Evolutionary conservation across 306 rosid species (phyloP).

Genomic region (Sicyos edulis): DNA sequence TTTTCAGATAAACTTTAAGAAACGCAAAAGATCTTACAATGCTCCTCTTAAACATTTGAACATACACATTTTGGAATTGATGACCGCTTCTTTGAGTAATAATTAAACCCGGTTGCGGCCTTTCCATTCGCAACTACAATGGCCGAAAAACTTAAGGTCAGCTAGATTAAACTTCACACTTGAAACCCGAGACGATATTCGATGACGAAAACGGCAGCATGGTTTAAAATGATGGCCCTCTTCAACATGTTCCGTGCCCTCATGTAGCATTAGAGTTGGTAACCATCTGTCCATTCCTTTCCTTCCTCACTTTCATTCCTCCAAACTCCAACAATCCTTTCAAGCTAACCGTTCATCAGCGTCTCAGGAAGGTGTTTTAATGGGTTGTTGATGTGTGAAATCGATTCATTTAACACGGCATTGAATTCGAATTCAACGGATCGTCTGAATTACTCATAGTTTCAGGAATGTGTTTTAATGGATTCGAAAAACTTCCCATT

Average conservation of each 20-base stretch:
- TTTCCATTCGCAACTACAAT: neutral
- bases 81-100: neutral
- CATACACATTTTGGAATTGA: neutral
- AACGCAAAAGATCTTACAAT: neutral
- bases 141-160: neutral
- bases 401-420: conserved; percentile 6
- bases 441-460: conserved; percentile 16
- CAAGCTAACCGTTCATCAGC: neutral
- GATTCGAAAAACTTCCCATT: conserved; percentile 49
- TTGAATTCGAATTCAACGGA: conserved; percentile 20
- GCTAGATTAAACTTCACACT: conserved; percentile 1
- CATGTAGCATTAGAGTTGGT: neutral
- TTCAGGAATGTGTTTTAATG: conserved; percentile 27
- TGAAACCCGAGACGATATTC: neutral
- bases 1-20: no score
- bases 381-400: neutral
- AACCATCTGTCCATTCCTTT: neutral
- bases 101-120: neutral
- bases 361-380: neutral
- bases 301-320: neutral
- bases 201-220: neutral
- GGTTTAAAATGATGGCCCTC: neutral
- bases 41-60: neutral
- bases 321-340: neutral
- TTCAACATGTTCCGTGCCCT: conserved; percentile 1